Percentiles rank a stretch among this genome's conserved stretches.
Evolutionary conservation across 2,329 filamentous ascomycete genomes (phyloP).

Genomic region (Aureobasidium subglaciale): DNA sequence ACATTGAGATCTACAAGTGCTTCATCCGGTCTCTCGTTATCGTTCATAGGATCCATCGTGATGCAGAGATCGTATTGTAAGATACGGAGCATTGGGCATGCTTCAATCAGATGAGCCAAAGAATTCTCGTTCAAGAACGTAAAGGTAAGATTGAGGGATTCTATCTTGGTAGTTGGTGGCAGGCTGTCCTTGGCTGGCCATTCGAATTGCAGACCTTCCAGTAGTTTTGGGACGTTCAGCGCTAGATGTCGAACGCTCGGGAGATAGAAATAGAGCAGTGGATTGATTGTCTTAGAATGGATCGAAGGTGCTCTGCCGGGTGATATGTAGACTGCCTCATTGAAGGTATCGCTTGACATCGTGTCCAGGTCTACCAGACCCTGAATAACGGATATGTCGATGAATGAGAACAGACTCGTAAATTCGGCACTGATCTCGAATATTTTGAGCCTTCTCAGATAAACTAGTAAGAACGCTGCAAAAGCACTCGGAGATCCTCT

Average conservation of each 20-base stretch:
- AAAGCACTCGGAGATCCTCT: neutral
- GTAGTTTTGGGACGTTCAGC: neutral
- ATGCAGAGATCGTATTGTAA: conserved; percentile 3
- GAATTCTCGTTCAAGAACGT: neutral
- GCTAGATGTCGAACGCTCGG: neutral
- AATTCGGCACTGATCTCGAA: neutral
- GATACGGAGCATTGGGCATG: neutral
- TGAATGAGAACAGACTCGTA: neutral
- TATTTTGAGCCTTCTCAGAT: neutral
- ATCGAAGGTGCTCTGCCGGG: neutral
- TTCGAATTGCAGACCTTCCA: neutral
- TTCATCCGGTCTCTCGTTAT: neutral
- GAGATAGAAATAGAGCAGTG: neutral
- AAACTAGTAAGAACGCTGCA: neutral
- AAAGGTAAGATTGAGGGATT: neutral
- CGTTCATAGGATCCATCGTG: neutral
- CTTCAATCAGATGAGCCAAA: neutral
- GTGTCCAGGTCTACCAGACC: neutral
- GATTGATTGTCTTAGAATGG: neutral
- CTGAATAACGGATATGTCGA: neutral
- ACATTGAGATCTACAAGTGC: neutral
- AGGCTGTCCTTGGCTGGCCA: neutral
- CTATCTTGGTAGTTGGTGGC: neutral
- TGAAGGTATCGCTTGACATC: neutral
- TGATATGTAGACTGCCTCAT: neutral